phyloP scores from a whole-genome alignment of 768 basidiomycete genomes.

The Holtermanniella nyarrowii region DNA sequence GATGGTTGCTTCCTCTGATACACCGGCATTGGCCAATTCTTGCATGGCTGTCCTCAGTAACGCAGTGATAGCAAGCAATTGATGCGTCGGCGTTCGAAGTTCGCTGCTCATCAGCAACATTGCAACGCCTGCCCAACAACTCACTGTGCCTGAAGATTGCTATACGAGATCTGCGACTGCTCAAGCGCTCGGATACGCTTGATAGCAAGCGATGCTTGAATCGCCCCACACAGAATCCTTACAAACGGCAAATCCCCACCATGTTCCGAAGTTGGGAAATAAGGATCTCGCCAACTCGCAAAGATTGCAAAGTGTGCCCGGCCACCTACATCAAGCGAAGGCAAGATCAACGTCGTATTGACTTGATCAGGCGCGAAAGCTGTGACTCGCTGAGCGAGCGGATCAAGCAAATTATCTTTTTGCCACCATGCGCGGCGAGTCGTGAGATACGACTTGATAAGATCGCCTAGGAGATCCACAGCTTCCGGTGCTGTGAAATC shows the following conservation, averaged over 20 bases:
- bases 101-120: too few species aligned
- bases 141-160: constrained; percentile 37
- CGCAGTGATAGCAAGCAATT: constrained; percentile 33
- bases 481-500: constrained; percentile 5
- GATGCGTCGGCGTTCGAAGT: constrained; percentile 35
- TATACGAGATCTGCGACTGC: constrained; percentile 31
- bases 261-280: constrained; percentile 19
- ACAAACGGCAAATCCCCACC: constrained; percentile 20
- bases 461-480: constrained; percentile 8
- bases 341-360: constrained; percentile 15
- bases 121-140: too few species aligned
- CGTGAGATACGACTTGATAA: constrained; percentile 12
- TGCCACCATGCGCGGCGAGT: constrained; percentile 27
- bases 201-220: constrained; percentile 26
- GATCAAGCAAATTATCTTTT: too few species aligned
- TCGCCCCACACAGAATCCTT: constrained; percentile 23
- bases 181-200: constrained; percentile 25
- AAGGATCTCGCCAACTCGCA: constrained; percentile 26
- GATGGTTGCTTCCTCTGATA: constrained; percentile 1
- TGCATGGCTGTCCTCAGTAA: constrained; percentile 26
- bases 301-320: constrained; percentile 23
- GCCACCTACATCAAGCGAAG: constrained; percentile 23
- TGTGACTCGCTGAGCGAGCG: constrained; percentile 14
- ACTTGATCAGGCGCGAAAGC: constrained; percentile 18
- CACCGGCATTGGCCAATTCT: constrained; percentile 16